Evolutionary conservation across 805 yeast species (phyloP), one percentile per base, ranked within the genome.

Genomic region (Clavispora santaluciae): DNA sequence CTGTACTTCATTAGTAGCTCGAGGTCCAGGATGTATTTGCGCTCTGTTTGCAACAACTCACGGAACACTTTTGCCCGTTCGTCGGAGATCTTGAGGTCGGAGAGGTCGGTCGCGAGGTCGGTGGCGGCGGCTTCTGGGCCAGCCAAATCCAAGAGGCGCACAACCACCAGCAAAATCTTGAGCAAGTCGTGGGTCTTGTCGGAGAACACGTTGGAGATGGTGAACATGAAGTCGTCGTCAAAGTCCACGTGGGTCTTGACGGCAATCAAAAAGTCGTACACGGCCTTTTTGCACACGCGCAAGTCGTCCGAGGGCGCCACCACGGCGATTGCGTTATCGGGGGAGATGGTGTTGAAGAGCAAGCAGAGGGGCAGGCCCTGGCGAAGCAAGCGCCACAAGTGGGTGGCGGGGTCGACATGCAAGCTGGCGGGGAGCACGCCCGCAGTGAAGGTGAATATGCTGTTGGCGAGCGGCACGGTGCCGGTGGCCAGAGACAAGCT

Each of bases 341-440:
- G 59, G 38, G 55, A 46, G 16, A 88, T 73, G 11, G 79, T 69
- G 63, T 93, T 91, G 69, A 84, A 87, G 6, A 91, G 67, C 31
- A 87, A 76, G 61, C 98, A 90, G 31, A 93, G 68, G 4, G 98
- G 95, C 2, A 95, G 83, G 9, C 98, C 99, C 55, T 86, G 88
- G 54, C 91, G 95, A 55, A 93, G 81, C 24, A 93, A 67, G 50
- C 87, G 82, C 79, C 96, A 86, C 33, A 93, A 59, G 47, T 88
- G 90, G 2, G 96, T 88, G 2, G 86, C 97, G 3, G 98, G 97
- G 59, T 93, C 99, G 55, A 86, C 84, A 48, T 76, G 75, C 45
- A 76, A 73, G 48, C 76, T 79, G 5, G 85, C 85, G 4, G 91
- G 95, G 33, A 82, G 70, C 12, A 83, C 81, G 22, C 95, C 95